Base-by-base conservation (phyloP, 2,329 filamentous ascomycete species). In the Colletotrichum sp. region DNA sequence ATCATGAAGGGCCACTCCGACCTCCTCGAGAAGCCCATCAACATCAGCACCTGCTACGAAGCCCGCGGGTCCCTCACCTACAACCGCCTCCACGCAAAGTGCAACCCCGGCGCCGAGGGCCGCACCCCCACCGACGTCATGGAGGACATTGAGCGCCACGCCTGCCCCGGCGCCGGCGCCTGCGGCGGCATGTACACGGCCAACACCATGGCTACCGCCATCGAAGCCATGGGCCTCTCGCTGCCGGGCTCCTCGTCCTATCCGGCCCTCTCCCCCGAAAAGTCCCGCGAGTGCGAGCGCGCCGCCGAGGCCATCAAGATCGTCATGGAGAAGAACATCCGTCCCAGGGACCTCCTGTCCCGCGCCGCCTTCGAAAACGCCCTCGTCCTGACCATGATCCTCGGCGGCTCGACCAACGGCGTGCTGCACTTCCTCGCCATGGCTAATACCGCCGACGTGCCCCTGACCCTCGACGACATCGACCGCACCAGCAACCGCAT, bases 161-260 rank as follows among this genome's bases (percentile, higher is more conserved):
- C 95, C 3, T 98, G 96, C 83, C 86, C 86, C 60, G 86, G 86
- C 39, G 83, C 85, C 55, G 94, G 94, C 52, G 94, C 94, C 39
- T 96, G 94, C 78, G 94, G 94, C 78, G 94, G 94, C 79, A 96
- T 98, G 96, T 98, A 96, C 87, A 98, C 96, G 1, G 96, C 96
- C 78, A 98, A 98, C 86, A 98, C 95, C 28, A 96, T 98, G 95
- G 95, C 95, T 6, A 96, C 95, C 0, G 95, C 95, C 16, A 95
- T 98, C 78, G 95, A 98, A 87, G 95, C 95, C 57, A 95, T 98
- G 90, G 96, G 96, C 32, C 88, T 98, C 34, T 93, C 93, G 0
- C 89, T 98, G 9, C 95, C 96, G 0, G 95, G 95, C 2, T 97
- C 95, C 0, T 96, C 95, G 0, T 96, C 94, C 1, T 97, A 93